Evolutionary conservation across 2,329 filamentous ascomycete genomes (phyloP).

Genomic region (Colletotrichum ledebouriae): DNA sequence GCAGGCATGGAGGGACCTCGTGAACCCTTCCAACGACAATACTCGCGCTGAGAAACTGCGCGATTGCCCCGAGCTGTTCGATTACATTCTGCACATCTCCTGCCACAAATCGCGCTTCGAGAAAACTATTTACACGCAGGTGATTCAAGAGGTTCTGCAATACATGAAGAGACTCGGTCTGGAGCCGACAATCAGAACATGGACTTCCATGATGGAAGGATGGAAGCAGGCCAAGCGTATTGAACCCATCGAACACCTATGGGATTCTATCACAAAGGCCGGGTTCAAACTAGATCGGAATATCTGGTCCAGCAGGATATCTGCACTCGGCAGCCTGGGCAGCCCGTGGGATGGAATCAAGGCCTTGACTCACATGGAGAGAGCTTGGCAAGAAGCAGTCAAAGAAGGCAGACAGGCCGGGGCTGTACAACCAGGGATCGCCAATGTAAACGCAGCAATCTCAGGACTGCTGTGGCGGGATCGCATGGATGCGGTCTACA

Average conservation of each 20-base stretch:
- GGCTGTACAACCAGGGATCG: constrained; percentile 71
- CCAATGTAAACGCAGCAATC: constrained; percentile 78
- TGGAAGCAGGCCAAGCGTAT: constrained; percentile 72
- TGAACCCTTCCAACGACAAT: constrained; percentile 45
- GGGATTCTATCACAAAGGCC: constrained; percentile 71
- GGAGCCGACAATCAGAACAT: constrained; percentile 73
- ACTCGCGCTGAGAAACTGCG: constrained; percentile 49
- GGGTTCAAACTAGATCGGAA: constrained; percentile 71
- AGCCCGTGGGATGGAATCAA: constrained; percentile 68
- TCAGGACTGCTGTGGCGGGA: constrained; percentile 68
- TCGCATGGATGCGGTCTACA: constrained; percentile 63
- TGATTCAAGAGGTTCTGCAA: constrained; percentile 51
- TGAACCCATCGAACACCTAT: constrained; percentile 74
- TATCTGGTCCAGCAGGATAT: constrained; percentile 80
- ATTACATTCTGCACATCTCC: constrained; percentile 57
- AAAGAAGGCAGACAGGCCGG: constrained; percentile 45
- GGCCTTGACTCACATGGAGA: constrained; percentile 76
- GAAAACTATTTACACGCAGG: constrained; percentile 7
- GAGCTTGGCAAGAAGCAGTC: constrained; percentile 65
- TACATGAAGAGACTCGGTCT: constrained; percentile 63
- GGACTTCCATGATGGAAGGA: constrained; percentile 80
- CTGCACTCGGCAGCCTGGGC: constrained; percentile 71
- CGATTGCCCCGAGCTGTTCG: constrained; percentile 52
- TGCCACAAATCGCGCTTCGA: constrained; percentile 46
- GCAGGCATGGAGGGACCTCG: constrained; percentile 51